These are phyloP conservation scores for Phytophthora boehmeriae DNA, from an alignment of 352 stramenopile species.

Conservation along the genomic window DNA sequence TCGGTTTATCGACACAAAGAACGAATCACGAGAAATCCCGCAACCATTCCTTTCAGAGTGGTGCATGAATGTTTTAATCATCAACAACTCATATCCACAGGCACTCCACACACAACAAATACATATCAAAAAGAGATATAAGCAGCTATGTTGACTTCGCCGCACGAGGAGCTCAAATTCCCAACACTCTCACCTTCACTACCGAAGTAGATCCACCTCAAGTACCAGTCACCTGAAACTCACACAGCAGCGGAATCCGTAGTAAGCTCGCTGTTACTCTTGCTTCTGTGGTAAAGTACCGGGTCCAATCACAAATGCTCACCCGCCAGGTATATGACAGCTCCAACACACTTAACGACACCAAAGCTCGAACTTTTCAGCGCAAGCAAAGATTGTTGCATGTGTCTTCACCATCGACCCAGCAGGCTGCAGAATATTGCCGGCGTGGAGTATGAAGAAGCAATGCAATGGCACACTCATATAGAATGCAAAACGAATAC, in stretches of 20 bases:
- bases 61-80: conserved; percentile 91
- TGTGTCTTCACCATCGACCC: conserved; percentile 36
- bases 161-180: conserved; percentile 30
- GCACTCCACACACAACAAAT: conserved; percentile 19
- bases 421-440: conserved; percentile 71
- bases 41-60: conserved; percentile 67
- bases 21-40: conserved; percentile 25
- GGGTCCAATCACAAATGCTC: conserved; percentile 84
- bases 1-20: conserved; percentile 67
- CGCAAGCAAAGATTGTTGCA: conserved; percentile 42
- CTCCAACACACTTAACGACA: conserved; percentile 13
- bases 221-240: neutral
- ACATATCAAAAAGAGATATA: conserved; percentile 45
- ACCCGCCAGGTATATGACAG: conserved; percentile 24
- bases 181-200: neutral
- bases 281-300: conserved; percentile 91
- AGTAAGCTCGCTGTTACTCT: conserved; percentile 87
- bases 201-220: conserved; percentile 27
- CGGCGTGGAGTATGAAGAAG: conserved; percentile 90
- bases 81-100: conserved; percentile 49
- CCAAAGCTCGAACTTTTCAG: conserved; percentile 80
- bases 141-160: conserved; percentile 88
- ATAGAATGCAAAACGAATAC: conserved; percentile 20
- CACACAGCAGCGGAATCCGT: conserved; percentile 73
- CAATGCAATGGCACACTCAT: conserved; percentile 29